phyloP scores from a whole-genome alignment of 2,329 filamentous ascomycete genomes.

The Immersiporthe knoxdaviesiana region DNA sequence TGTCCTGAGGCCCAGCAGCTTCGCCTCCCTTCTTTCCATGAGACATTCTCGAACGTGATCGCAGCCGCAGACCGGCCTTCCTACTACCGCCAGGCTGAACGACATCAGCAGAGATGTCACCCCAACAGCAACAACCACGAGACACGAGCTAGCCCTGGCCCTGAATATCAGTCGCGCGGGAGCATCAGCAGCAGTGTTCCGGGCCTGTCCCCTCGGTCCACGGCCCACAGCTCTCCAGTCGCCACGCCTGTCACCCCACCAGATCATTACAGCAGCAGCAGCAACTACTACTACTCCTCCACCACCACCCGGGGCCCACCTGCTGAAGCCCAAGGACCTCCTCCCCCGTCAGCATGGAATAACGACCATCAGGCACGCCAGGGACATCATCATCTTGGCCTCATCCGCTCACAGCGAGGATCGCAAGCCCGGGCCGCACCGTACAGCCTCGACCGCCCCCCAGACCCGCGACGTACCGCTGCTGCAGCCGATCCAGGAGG shows the following conservation, averaged over 20 bases:
- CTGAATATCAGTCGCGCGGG: conserved; percentile 17
- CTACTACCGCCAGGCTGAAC: background rate
- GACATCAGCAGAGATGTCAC: background rate
- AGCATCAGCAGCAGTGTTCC: conserved; percentile 21
- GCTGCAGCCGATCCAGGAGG: background rate
- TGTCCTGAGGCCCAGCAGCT: background rate
- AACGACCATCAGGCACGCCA: background rate
- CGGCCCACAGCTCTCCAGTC: conserved; percentile 17
- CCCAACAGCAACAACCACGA: background rate
- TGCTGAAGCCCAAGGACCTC: conserved; percentile 6
- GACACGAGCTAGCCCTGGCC: conserved; percentile 13
- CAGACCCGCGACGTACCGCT: background rate
- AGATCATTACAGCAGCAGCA: conserved; percentile 3
- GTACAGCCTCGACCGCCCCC: background rate
- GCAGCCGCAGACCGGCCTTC: background rate
- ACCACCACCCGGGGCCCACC: background rate
- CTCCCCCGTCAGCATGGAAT: background rate
- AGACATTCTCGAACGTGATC: conserved; percentile 5
- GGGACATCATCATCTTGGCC: conserved; percentile 1
- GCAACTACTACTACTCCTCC: background rate
- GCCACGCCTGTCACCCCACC: conserved; percentile 13
- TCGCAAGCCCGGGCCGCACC: conserved; percentile 11
- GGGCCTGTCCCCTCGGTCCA: conserved; percentile 20
- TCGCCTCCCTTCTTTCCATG: conserved; percentile 20
- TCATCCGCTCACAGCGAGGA: conserved; percentile 16